Evolutionary conservation across 1,139 yeast genomes (phyloP), one percentile per base, ranked within the genome.

Genomic region (Scheffersomyces titani): DNA sequence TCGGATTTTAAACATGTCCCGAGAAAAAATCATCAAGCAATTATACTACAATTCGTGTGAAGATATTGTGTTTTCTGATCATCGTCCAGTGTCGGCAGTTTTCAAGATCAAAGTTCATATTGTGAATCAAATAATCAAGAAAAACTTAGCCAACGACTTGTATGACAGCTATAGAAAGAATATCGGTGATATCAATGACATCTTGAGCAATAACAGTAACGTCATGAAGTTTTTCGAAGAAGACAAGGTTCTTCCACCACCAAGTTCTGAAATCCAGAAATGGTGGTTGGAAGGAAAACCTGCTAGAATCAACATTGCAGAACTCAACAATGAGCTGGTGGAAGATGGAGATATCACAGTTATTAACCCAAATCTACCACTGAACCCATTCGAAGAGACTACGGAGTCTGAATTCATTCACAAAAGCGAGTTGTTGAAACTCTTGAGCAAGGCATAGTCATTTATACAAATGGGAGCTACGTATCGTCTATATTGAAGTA

Each of bases 241-340:
- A 49, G 71, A 72, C 49, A 65, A 68, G 51, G 75, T 76, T 21
- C 74, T 93, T 54, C 98, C 98, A 1, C 91, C 97, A 0, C 99
- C 99, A 19, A 89, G 97, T 60, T 85, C 96, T 0, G 97, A 91
- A 55, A 70, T 77, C 16, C 76, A 82, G 44, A 91, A 92, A 70
- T 94, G 99, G 99, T 94, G 99, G 99, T 79, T 92, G 47, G 87
- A 87, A 18, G 88, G 87, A 9, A 84, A 84, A 61, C 81, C 89
- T 6, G 94, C 93, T 1, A 91, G 87, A 66, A 88, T 93, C 5
- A 67, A 70, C 5, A 80, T 85, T 18, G 73, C 77, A 3, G 81
- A 79, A 55, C 65, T 81, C 50, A 74, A 69, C 22, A 62, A 64
- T 46, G 70, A 75, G 9, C 73, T 72, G 45, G 61, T 77, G 2